Percentiles rank a stretch among this genome's conserved stretches.
Evolutionary conservation across 1,139 yeast species (phyloP).

Genomic region (Arxiozyma slooffiae): DNA sequence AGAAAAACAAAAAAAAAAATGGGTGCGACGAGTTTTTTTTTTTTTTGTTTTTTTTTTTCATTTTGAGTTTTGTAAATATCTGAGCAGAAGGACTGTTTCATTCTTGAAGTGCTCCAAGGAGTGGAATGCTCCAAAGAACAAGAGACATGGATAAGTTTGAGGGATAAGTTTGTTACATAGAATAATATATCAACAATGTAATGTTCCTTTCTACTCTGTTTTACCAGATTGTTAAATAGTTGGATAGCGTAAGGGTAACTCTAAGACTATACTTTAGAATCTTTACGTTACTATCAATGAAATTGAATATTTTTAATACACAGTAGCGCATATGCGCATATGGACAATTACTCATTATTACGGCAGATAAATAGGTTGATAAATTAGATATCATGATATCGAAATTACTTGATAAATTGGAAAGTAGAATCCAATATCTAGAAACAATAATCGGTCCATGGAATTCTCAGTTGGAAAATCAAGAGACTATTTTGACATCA

Average conservation of each 20-base stretch:
- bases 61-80: no score
- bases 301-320: background rate
- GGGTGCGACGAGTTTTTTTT: no score
- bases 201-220: background rate
- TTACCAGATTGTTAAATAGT: background rate
- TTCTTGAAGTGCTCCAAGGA: background rate
- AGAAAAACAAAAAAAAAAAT: no score
- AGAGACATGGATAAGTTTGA: background rate
- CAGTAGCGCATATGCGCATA: background rate
- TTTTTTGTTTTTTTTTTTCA: no score
- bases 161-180: no score
- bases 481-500: background rate
- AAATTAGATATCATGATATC: background rate
- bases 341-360: background rate
- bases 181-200: no score
- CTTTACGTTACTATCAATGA: background rate
- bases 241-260: background rate
- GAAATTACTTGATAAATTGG: background rate
- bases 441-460: background rate
- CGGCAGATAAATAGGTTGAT: no score
- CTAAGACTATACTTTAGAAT: background rate
- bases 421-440: background rate
- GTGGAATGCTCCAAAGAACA: background rate
- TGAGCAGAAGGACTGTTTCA: no score
- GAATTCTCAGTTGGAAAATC: background rate